Conservation (phyloP, 768 basidiomycete genomes). For the Boletus pseudopeckii region DNA sequence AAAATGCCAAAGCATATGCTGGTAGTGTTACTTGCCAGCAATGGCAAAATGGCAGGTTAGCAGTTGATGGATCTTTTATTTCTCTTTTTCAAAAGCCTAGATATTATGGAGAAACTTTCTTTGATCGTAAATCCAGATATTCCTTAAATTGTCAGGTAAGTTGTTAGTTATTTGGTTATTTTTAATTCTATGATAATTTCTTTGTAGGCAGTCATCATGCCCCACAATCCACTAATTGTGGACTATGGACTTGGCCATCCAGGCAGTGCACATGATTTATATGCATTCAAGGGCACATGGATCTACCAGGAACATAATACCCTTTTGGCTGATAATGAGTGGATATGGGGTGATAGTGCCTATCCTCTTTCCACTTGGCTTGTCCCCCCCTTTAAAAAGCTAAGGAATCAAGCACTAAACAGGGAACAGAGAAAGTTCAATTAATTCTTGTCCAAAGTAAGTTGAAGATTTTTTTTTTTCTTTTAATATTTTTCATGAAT, state of each 20-base stretch:
- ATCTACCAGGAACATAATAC: background rate
- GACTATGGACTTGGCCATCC: constrained; percentile 1
- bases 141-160: constrained; percentile 20
- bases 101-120: constrained; percentile 8
- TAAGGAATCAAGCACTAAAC: background rate
- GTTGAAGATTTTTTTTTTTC: background rate
- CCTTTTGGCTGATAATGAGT: background rate
- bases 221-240: background rate
- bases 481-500: no score
- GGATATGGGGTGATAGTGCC: background rate
- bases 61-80: background rate
- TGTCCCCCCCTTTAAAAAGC: background rate
- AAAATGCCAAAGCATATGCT: background rate
- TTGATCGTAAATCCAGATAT: constrained; percentile 20
- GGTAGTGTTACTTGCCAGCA: background rate
- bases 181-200: no score
- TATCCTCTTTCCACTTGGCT: background rate
- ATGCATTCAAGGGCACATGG: background rate
- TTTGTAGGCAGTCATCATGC: background rate
- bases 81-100: background rate
- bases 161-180: no score
- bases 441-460: background rate
- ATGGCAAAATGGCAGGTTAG: background rate
- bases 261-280: background rate
- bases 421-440: background rate